Percentiles rank a stretch among this genome's conserved stretches.
These are phyloP conservation scores for Candida maris DNA, from an alignment of 805 yeast genomes.

Conservation along the genomic window DNA sequence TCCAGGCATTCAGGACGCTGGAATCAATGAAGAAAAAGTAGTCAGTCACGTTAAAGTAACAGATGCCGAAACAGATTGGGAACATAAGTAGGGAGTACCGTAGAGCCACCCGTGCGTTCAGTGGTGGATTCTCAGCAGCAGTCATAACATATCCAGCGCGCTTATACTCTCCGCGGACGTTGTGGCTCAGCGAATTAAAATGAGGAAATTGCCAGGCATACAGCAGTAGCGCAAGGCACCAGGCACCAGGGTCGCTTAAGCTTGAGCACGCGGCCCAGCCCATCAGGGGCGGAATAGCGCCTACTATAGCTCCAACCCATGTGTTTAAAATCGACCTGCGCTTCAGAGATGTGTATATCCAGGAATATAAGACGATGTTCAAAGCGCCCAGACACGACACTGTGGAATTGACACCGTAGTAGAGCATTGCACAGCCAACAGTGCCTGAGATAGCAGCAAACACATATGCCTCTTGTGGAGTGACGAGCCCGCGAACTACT, in stretches of 20 bases:
- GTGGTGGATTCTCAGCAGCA: constrained; percentile 84
- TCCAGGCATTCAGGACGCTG: constrained; percentile 79
- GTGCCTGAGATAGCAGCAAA: constrained; percentile 78
- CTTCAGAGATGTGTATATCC: constrained; percentile 89
- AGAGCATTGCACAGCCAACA: constrained; percentile 64
- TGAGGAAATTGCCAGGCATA: constrained; percentile 99
- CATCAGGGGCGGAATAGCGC: constrained; percentile 98
- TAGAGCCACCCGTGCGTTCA: constrained; percentile 91
- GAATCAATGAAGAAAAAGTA: constrained; percentile 79
- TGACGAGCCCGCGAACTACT: constrained; percentile 76
- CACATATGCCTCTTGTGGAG: constrained; percentile 70
- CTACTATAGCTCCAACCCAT: constrained; percentile 99
- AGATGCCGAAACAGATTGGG: constrained; percentile 82
- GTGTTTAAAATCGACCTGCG: constrained; percentile 83
- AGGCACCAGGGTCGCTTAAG: constrained; percentile 82
- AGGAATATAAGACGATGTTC: constrained; percentile 80
- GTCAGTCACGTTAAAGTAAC: constrained; percentile 80
- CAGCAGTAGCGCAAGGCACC: constrained; percentile 85
- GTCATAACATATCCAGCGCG: constrained; percentile 98
- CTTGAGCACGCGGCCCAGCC: constrained; percentile 96
- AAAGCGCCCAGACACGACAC: constrained; percentile 79
- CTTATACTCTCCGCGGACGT: constrained; percentile 81
- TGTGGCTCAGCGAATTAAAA: constrained; percentile 87
- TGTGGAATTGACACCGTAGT: constrained; percentile 77
- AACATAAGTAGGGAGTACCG: constrained; percentile 91